These are phyloP conservation scores for Colletotrichum eleusines DNA, from an alignment of 2,329 filamentous ascomycete genomes.

Conservation along the genomic window DNA sequence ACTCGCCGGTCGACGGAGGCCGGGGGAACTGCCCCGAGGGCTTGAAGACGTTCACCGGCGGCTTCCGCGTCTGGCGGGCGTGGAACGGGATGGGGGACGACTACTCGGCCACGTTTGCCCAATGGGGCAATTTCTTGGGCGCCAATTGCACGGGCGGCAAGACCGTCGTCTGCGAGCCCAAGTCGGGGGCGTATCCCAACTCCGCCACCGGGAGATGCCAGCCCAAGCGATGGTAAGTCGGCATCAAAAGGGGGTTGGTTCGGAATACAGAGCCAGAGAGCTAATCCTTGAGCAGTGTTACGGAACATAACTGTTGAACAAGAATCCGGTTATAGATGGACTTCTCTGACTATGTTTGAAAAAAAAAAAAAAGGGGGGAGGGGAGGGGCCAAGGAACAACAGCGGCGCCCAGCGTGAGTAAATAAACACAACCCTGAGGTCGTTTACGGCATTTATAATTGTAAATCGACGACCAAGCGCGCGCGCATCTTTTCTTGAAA, in stretches of 20 bases:
- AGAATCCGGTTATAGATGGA: neutral
- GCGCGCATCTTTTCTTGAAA: too few species aligned
- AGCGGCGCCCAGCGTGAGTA: too few species aligned
- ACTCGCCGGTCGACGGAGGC: conserved; percentile 1
- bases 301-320: neutral
- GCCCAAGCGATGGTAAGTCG: conserved; percentile 3
- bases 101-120: conserved; percentile 19
- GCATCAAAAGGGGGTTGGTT: neutral
- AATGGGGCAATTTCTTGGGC: conserved; percentile 25
- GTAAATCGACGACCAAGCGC: too few species aligned
- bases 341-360: too few species aligned
- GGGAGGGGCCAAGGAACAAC: too few species aligned
- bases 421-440: too few species aligned
- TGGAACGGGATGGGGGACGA: conserved; percentile 13
- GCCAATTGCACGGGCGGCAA: conserved; percentile 21
- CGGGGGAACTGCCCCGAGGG: conserved; percentile 5
- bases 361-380: too few species aligned
- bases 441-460: too few species aligned
- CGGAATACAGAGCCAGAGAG: too few species aligned
- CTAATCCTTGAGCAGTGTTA: neutral
- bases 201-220: conserved; percentile 23
- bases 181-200: conserved; percentile 19
- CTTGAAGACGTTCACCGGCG: neutral
- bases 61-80: conserved; percentile 21
- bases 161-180: conserved; percentile 16